Conservation (phyloP, 2,329 filamentous ascomycete species). For the Pestalotiopsis fici region DNA sequence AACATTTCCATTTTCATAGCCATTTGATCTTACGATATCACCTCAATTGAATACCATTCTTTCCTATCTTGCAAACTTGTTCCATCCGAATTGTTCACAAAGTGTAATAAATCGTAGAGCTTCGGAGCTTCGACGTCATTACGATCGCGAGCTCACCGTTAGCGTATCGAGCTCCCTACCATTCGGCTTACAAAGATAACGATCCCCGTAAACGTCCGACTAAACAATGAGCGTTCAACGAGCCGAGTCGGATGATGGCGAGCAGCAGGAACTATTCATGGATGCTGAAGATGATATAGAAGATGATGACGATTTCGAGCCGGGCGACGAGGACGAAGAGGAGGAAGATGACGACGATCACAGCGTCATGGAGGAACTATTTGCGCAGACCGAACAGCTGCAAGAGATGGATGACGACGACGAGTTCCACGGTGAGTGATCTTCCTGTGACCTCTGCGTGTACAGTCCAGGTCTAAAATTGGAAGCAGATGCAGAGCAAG, state of each 20-base stretch:
- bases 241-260: background rate
- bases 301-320: slow-evolving; percentile 20
- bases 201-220: background rate
- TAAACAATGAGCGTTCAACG: slow-evolving; percentile 1
- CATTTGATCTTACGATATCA: background rate
- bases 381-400: background rate
- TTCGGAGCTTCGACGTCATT: background rate
- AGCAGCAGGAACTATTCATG: slow-evolving; percentile 19
- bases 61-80: background rate
- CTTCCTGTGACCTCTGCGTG: background rate
- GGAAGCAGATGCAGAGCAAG: slow-evolving; percentile 24
- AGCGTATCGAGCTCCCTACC: background rate
- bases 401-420: slow-evolving; percentile 17
- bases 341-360: slow-evolving; percentile 24
- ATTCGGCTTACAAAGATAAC: slow-evolving; percentile 6
- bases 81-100: background rate
- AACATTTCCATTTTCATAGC: background rate
- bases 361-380: slow-evolving; percentile 13
- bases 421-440: slow-evolving; percentile 29
- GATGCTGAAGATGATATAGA: slow-evolving; percentile 24
- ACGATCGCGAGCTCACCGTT: background rate
- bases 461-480: background rate
- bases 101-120: background rate
- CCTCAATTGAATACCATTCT: background rate
- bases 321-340: slow-evolving; percentile 25